phyloP scores from a whole-genome alignment of 1,284 basidiomycete species.

The Ustilago curta region DNA sequence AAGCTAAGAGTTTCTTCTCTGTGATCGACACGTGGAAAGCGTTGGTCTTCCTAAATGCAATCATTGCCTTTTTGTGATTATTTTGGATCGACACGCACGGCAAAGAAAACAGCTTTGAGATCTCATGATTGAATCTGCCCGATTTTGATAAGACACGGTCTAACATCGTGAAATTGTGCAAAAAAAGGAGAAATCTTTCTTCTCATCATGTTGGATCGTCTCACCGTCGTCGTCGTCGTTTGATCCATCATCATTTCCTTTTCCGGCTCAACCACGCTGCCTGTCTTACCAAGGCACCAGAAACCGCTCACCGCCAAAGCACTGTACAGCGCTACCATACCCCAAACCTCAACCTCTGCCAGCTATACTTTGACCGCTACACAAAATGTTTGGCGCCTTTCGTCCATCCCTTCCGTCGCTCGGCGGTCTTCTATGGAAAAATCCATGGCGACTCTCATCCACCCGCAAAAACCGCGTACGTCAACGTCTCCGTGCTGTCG shows the following conservation, averaged over 20 bases:
- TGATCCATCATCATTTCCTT: background rate
- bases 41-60: conserved; percentile 1
- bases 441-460: conserved; percentile 88
- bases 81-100: conserved; percentile 18
- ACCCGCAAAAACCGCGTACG: conserved; percentile 93
- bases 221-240: conserved; percentile 1
- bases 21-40: conserved; percentile 41
- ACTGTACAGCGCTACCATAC: too few species aligned
- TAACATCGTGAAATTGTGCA: background rate
- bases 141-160: background rate
- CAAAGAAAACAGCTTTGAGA: too few species aligned
- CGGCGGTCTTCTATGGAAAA: conserved; percentile 89
- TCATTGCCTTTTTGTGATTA: too few species aligned
- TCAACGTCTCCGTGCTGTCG: conserved; percentile 87
- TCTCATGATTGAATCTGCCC: background rate
- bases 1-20: background rate
- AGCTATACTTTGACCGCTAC: too few species aligned
- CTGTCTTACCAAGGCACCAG: too few species aligned
- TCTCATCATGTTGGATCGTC: background rate
- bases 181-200: conserved; percentile 12
- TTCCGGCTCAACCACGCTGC: background rate
- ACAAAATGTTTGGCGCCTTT: conserved; percentile 74
- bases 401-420: conserved; percentile 76
- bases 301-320: background rate
- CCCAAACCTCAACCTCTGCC: too few species aligned